phyloP scores from a whole-genome alignment of 1,284 basidiomycete species.

The Trichosporon sp. region DNA sequence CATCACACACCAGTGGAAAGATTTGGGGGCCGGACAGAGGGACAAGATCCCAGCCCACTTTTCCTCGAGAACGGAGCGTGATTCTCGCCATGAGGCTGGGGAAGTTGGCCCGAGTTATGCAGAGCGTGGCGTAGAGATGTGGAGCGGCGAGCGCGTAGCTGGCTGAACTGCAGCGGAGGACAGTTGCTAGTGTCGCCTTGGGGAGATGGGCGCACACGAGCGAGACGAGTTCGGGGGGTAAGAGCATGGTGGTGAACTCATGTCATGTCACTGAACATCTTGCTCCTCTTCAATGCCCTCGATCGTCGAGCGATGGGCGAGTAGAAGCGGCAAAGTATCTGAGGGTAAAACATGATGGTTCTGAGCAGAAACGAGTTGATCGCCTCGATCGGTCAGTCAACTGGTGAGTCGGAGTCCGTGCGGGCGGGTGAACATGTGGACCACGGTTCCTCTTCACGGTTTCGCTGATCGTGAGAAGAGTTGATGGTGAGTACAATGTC shows the following conservation, averaged over 20 bases:
- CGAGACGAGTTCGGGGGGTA: background rate
- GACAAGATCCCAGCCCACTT: background rate
- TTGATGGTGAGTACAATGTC: no score
- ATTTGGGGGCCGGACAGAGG: background rate
- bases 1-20: background rate
- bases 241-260: background rate
- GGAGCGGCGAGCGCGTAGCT: background rate
- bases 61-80: background rate
- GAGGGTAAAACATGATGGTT: no score
- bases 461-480: no score
- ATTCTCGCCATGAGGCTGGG: background rate
- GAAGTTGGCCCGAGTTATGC: background rate
- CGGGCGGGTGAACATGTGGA: no score
- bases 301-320: no score
- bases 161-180: background rate
- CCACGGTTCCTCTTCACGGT: no score
- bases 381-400: no score
- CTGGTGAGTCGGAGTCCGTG: no score
- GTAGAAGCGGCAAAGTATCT: no score
- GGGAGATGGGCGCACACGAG: background rate
- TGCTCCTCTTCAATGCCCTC: no score
- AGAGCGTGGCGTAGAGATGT: background rate
- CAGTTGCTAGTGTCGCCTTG: background rate
- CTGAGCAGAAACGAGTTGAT: no score
- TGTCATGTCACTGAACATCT: no score